These are phyloP conservation scores for Euphorbia celastroides DNA, from an alignment of 441 rosid genomes.

Conservation along the genomic window DNA sequence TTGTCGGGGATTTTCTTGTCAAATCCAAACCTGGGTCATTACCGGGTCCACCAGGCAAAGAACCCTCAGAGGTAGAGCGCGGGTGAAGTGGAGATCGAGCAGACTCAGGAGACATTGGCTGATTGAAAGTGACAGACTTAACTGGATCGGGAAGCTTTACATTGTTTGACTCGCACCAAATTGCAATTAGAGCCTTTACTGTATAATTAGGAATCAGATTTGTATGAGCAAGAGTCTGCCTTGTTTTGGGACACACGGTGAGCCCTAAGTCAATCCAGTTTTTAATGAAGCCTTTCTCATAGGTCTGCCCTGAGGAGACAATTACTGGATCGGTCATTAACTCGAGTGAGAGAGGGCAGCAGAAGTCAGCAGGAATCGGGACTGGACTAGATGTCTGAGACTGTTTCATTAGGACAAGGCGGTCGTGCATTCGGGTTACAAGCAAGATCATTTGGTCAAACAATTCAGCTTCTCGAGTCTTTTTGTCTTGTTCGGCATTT, in stretches of 20 bases:
- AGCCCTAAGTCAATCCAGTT: constrained; percentile 90
- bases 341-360: constrained; percentile 91
- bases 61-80: too few relatives aligned
- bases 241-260: constrained; percentile 86
- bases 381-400: constrained; percentile 52
- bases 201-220: constrained; percentile 82
- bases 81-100: too few relatives aligned
- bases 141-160: constrained; percentile 26
- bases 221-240: constrained; percentile 49
- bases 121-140: too few relatives aligned
- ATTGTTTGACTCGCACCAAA: constrained; percentile 82
- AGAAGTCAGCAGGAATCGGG: constrained; percentile 74
- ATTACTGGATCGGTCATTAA: constrained; percentile 98
- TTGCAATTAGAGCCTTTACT: constrained; percentile 83
- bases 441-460: constrained; percentile 59
- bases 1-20: too few relatives aligned
- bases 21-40: too few relatives aligned
- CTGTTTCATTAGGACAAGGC: constrained; percentile 56
- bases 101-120: too few relatives aligned
- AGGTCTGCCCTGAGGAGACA: constrained; percentile 91
- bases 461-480: constrained; percentile 49
- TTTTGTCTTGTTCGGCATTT: constrained; percentile 66
- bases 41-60: too few relatives aligned
- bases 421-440: constrained; percentile 61
- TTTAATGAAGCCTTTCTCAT: constrained; percentile 78